Evolutionary conservation across 495 filamentous ascomycete species (phyloP).

Genomic region (Hyaloscypha finlandica): DNA sequence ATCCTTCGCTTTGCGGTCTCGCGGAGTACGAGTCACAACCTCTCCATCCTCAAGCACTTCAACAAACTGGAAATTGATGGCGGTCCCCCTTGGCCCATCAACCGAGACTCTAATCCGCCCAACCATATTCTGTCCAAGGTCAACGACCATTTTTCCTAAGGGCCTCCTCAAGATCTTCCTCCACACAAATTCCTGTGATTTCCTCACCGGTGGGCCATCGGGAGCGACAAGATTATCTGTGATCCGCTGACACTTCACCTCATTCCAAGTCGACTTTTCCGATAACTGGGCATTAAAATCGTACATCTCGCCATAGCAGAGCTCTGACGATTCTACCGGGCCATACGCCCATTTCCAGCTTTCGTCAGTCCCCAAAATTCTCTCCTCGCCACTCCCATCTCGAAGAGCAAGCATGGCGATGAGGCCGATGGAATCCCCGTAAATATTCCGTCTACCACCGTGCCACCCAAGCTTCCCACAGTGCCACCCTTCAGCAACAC

Average conservation of each 20-base stretch:
- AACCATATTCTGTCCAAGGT: conserved; percentile 60
- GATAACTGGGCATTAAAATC: conserved; percentile 36
- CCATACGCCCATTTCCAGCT: conserved; percentile 45
- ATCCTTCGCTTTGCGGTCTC: conserved; percentile 47
- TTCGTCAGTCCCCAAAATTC: conserved; percentile 42
- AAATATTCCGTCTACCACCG: conserved; percentile 40
- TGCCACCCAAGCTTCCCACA: conserved; percentile 47
- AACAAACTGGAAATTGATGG: conserved; percentile 44
- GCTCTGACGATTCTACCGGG: conserved; percentile 45
- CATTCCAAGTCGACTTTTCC: conserved; percentile 5
- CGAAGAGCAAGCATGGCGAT: conserved; percentile 46
- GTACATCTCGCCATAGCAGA: conserved; percentile 57
- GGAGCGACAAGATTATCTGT: conserved; percentile 1
- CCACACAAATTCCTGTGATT: conserved; percentile 33
- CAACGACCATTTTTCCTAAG: conserved; percentile 47
- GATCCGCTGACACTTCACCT: not conserved
- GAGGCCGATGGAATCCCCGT: conserved; percentile 45
- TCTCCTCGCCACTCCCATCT: conserved; percentile 30
- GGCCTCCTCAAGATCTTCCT: conserved; percentile 44
- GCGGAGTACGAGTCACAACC: conserved; percentile 48
- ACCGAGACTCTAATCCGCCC: conserved; percentile 45
- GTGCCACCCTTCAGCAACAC: conserved; percentile 58
- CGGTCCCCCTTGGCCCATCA: conserved; percentile 35
- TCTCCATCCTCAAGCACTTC: conserved; percentile 57
- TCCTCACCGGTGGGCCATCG: conserved; percentile 20